Evolutionary conservation across 352 stramenopile genomes (phyloP).

Genomic region (Peronosclerospora sorghi): DNA sequence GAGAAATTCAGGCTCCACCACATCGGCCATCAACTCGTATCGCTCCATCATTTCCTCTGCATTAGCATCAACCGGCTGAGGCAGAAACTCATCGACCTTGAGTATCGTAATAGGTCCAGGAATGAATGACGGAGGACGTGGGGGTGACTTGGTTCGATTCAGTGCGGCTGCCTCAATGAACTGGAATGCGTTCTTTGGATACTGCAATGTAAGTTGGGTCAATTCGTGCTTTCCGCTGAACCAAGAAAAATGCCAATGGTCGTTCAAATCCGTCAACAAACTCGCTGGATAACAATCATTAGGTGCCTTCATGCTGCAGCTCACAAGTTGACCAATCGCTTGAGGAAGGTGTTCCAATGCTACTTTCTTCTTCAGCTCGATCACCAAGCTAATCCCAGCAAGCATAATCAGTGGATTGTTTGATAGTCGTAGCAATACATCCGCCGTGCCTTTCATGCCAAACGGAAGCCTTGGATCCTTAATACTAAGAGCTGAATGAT

Average conservation of each 20-base stretch:
- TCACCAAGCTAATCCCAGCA: slow-evolving; percentile 18
- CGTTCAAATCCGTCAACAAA: slow-evolving; percentile 24
- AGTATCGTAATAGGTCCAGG: slow-evolving; percentile 3
- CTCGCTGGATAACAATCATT: slow-evolving; percentile 10
- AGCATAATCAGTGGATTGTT: slow-evolving; percentile 4
- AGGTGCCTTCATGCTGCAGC: slow-evolving; percentile 10
- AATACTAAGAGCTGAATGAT: slow-evolving; percentile 1
- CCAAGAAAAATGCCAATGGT: slow-evolving; percentile 17
- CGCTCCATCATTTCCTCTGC: slow-evolving; percentile 17
- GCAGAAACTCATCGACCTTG: slow-evolving; percentile 11
- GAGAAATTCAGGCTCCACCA: slow-evolving; percentile 18
- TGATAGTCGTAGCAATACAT: slow-evolving; percentile 8
- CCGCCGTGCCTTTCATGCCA: slow-evolving; percentile 17
- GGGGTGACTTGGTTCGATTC: not conserved
- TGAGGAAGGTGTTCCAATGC: slow-evolving; percentile 9
- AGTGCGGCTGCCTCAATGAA: slow-evolving; percentile 10
- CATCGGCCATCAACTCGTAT: slow-evolving; percentile 3
- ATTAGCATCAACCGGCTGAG: slow-evolving; percentile 4
- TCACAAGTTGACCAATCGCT: slow-evolving; percentile 19
- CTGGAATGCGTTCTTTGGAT: slow-evolving; percentile 18
- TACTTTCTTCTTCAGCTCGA: slow-evolving; percentile 2
- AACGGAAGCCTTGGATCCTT: slow-evolving; percentile 8
- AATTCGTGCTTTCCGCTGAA: slow-evolving; percentile 13
- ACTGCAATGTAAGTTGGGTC: slow-evolving; percentile 11
- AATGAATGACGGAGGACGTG: slow-evolving; percentile 1